A percentile compares a stretch with the other conserved stretches of the same genome.
Conservation (phyloP, 805 yeast genomes). For the Yarrowia phangngaensis region DNA sequence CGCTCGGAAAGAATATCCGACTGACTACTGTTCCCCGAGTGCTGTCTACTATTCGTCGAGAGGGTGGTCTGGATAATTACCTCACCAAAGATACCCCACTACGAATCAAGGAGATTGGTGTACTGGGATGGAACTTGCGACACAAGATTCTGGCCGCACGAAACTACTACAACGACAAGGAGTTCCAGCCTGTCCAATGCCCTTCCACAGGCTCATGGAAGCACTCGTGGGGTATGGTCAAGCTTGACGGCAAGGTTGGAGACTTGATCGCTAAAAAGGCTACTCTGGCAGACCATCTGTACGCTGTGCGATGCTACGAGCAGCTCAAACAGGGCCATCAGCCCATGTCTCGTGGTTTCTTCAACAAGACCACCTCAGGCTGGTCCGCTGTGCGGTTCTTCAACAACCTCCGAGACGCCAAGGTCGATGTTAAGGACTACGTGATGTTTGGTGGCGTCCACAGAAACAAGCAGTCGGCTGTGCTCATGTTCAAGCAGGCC, state of each 20-base stretch:
- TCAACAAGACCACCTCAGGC: conserved; percentile 8
- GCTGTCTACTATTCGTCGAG: conserved; percentile 79
- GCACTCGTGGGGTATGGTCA: conserved; percentile 21
- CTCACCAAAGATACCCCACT: conserved; percentile 82
- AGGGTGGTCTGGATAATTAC: conserved; percentile 93
- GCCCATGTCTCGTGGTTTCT: conserved; percentile 16
- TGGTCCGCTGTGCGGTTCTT: conserved; percentile 14
- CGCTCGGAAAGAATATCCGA: conserved; percentile 54
- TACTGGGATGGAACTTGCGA: conserved; percentile 85
- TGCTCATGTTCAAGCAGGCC: conserved; percentile 13
- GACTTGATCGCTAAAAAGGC: conserved; percentile 18
- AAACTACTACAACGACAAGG: conserved; percentile 13
- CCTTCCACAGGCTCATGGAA: conserved; percentile 2
- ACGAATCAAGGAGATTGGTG: conserved; percentile 87
- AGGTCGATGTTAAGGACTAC: conserved; percentile 18
- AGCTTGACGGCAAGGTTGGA: background rate
- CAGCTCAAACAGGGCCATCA: conserved; percentile 24
- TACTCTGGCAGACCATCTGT: conserved; percentile 24
- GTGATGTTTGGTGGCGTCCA: conserved; percentile 9
- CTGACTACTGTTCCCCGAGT: conserved; percentile 74
- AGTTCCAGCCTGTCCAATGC: conserved; percentile 17
- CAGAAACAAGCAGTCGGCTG: conserved; percentile 7
- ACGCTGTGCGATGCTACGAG: conserved; percentile 13
- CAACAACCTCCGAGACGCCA: conserved; percentile 5
- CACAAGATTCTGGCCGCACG: conserved; percentile 56